A percentile compares a stretch with the other conserved stretches of the same genome.
These are phyloP conservation scores for Iris pallida DNA, from an alignment of 116 monocot genomes.

Conservation along the genomic window DNA sequence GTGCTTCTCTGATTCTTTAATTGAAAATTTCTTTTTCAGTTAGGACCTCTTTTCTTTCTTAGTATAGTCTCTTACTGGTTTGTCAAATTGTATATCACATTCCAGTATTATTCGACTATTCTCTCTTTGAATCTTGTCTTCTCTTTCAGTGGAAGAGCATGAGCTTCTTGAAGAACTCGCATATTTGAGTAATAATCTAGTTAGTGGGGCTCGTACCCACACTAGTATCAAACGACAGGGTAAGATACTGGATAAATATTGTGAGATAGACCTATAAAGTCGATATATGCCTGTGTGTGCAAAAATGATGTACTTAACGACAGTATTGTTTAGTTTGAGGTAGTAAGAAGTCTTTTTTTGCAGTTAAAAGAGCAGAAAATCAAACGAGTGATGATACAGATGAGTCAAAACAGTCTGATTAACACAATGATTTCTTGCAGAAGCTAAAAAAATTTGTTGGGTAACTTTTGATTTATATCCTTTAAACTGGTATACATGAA, in stretches of 20 bases:
- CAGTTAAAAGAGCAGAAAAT: constrained; percentile 43
- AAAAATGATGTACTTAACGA: not conserved
- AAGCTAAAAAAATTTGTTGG: constrained; percentile 73
- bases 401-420: constrained; percentile 31
- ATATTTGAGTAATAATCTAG: constrained; percentile 39
- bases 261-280: no score
- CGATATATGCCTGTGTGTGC: no score
- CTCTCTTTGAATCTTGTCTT: constrained; percentile 1
- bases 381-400: constrained; percentile 31
- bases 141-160: constrained; percentile 63
- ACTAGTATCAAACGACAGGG: constrained; percentile 28
- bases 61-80: no score
- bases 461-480: constrained; percentile 34
- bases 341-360: constrained; percentile 7
- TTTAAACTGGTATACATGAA: not conserved
- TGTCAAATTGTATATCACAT: no score
- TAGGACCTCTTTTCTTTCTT: no score
- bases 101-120: not conserved
- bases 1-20: no score
- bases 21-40: no score
- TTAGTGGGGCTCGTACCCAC: constrained; percentile 14
- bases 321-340: not conserved
- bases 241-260: constrained; percentile 16
- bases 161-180: constrained; percentile 91
- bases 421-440: constrained; percentile 61